These are phyloP conservation scores for Blastobotrys elegans DNA, from an alignment of 1,139 yeast genomes.

Conservation along the genomic window DNA sequence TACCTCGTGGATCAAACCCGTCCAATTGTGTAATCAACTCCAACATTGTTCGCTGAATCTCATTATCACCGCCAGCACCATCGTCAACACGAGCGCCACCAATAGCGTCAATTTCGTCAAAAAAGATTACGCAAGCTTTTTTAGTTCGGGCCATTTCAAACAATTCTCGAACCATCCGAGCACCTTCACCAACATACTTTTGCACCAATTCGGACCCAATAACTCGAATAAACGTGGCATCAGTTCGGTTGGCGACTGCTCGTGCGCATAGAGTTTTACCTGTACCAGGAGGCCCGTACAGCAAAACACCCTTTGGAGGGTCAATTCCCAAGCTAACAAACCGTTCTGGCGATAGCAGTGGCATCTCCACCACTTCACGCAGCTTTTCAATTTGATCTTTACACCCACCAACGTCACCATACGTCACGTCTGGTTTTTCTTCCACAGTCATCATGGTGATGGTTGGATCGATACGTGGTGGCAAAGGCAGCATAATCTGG, in stretches of 20 bases:
- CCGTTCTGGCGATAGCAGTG: constrained; percentile 89
- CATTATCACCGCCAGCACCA: constrained; percentile 99
- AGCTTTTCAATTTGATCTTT: constrained; percentile 96
- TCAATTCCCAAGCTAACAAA: constrained; percentile 95
- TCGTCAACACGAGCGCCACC: constrained; percentile 99
- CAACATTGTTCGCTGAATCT: constrained; percentile 98
- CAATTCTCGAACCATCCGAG: constrained; percentile 96
- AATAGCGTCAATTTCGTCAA: constrained; percentile 97
- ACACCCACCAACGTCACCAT: constrained; percentile 93
- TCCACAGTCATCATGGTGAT: constrained; percentile 99
- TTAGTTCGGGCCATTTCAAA: constrained; percentile 98
- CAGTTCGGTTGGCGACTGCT: constrained; percentile 98
- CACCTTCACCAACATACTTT: constrained; percentile 98
- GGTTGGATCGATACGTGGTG: constrained; percentile 95
- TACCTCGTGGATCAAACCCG: constrained; percentile 98
- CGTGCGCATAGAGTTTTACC: constrained; percentile 97
- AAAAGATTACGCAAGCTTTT: constrained; percentile 92
- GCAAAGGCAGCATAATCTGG: constrained; percentile 93
- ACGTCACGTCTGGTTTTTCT: constrained; percentile 87
- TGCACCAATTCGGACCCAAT: constrained; percentile 98
- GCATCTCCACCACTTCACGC: constrained; percentile 95
- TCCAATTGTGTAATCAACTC: constrained; percentile 95
- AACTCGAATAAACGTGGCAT: constrained; percentile 95
- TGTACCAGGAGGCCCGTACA: constrained; percentile 98
- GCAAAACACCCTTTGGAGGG: constrained; percentile 94